Percentiles rank a stretch among this genome's conserved stretches.
Evolutionary conservation across 305 asterid species (phyloP).

Genomic region (Fraxinus sp.): DNA sequence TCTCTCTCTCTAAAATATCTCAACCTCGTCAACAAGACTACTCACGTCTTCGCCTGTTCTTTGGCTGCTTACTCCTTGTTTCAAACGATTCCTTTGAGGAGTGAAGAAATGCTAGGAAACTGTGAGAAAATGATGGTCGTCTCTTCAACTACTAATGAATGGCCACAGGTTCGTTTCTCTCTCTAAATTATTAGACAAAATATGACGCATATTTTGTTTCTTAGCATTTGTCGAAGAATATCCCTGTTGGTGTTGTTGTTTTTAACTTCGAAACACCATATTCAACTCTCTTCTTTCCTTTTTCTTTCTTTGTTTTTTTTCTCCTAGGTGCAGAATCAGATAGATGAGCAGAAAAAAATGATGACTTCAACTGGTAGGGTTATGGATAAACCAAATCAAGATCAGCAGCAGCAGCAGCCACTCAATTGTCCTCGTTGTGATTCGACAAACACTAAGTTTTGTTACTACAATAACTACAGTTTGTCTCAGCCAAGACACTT

Average conservation of each 20-base stretch:
- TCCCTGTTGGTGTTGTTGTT: constrained; percentile 21
- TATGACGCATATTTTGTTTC: constrained; percentile 43
- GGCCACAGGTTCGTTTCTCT: constrained; percentile 39
- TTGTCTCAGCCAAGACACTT: constrained; percentile 60
- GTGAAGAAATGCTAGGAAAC: constrained; percentile 24
- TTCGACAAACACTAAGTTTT: constrained; percentile 54
- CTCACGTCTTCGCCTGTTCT: constrained; percentile 14
- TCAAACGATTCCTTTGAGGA: not conserved
- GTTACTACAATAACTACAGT: constrained; percentile 58
- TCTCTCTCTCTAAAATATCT: constrained; percentile 4
- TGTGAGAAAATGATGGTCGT: constrained; percentile 39
- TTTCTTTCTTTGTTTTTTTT: not conserved
- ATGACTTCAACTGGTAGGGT: constrained; percentile 16
- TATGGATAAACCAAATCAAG: constrained; percentile 38
- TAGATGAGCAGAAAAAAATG: constrained; percentile 30
- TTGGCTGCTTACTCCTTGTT: not conserved
- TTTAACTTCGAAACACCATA: constrained; percentile 21
- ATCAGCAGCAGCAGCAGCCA: constrained; percentile 24
- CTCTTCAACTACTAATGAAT: constrained; percentile 30
- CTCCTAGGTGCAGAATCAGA: constrained; percentile 31
- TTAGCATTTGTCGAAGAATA: constrained; percentile 53
- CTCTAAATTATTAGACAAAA: constrained; percentile 38
- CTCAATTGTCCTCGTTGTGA: constrained; percentile 55
- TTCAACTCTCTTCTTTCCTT: constrained; percentile 15
- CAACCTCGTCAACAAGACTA: constrained; percentile 20